Conservation (phyloP, 108 stramenopile genomes). For the Pseudonitzschia delicatissima region DNA sequence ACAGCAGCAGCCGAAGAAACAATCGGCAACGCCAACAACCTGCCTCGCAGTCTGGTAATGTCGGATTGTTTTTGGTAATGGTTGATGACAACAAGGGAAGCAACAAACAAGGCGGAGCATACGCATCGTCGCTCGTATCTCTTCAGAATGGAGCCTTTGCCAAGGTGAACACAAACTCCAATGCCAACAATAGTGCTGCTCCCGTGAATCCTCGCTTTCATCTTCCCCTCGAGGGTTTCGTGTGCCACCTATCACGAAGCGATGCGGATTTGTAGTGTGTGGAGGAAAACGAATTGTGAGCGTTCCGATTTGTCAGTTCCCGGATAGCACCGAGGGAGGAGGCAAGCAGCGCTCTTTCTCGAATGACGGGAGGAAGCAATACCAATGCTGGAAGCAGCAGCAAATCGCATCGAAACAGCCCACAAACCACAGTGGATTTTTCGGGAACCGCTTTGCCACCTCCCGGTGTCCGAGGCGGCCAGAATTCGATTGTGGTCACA, state of each 20-base stretch:
- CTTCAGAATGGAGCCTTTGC: slow-evolving; percentile 62
- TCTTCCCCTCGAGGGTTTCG: slow-evolving; percentile 52
- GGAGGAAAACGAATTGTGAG: slow-evolving; percentile 46
- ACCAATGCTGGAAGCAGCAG: not conserved
- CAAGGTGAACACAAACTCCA: slow-evolving; percentile 19
- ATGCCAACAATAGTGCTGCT: not conserved
- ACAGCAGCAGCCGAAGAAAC: not conserved
- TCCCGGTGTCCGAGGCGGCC: slow-evolving; percentile 65
- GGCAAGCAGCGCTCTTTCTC: not conserved
- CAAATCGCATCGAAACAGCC: not conserved
- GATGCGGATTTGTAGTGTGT: slow-evolving; percentile 66
- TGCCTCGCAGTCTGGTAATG: slow-evolving; percentile 8
- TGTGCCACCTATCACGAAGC: slow-evolving; percentile 62
- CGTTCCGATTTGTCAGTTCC: slow-evolving; percentile 26
- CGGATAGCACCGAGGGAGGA: slow-evolving; percentile 23
- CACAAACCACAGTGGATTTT: slow-evolving; percentile 24
- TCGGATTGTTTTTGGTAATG: slow-evolving; percentile 65
- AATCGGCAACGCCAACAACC: not conserved
- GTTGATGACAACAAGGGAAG: slow-evolving; percentile 76
- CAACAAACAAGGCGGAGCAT: slow-evolving; percentile 44
- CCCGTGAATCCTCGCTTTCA: slow-evolving; percentile 1
- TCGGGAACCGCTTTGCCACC: slow-evolving; percentile 36
- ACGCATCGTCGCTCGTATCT: slow-evolving; percentile 56
- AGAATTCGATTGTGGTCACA: slow-evolving; percentile 59
- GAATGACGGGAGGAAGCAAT: slow-evolving; percentile 1